Percentiles rank a stretch among this genome's conserved stretches.
Evolutionary conservation across 306 rosid genomes (phyloP).

Genomic region (Cucumis sativus): Cucumber_9930_V3 NC_026660.2:22872501-22873000

Average conservation of each 20-base stretch:
- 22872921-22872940: not conserved
- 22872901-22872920: not conserved
- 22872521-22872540: not conserved
- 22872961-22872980: too few relatives aligned
- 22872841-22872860: not conserved
- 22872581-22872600: not conserved
- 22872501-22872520: not conserved
- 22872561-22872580: not conserved
- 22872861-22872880: not conserved
- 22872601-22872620: not conserved
- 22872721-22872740: not conserved
- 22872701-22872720: not conserved
- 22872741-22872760: not conserved
- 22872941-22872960: not conserved
- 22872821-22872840: not conserved
- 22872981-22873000: too few relatives aligned
- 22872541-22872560: not conserved
- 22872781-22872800: not conserved
- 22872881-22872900: not conserved
- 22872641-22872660: not conserved
- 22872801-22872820: not conserved
- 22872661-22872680: not conserved
- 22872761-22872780: not conserved
- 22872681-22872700: not conserved
- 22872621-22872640: not conserved